Base-by-base conservation (phyloP, 169 alveolate species). In the Pseudocohnilembus persalinus region DNA sequence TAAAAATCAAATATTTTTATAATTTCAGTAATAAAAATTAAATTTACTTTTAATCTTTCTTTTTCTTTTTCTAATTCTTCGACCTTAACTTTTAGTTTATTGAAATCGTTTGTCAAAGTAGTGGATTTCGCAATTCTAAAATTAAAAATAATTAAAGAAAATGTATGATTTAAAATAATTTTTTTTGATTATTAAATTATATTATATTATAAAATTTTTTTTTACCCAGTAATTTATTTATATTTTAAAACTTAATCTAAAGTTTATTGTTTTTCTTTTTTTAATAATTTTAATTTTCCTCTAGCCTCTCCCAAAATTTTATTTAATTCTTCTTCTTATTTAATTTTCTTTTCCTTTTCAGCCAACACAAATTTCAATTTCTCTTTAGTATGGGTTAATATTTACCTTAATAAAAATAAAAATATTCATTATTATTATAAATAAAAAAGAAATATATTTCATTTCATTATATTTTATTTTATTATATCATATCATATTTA, bases 361-460 rank as follows among this genome's bases (percentile, higher is more conserved):
- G 86, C 82, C 75, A 83, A 88, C 35, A 96, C 97, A 91, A 94
- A 95, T 76, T 93, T 91, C 11, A 96, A 92, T 90, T 97, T 96
- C 87, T 96, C 99, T 79, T 97, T 92, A 86, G 97, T 93, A 94
- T 98, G 99, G 73, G 98, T 94, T 74, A 96, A 89, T 27, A 95
- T 96, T 94, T 96, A 97, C 68, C 68, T 49, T 4, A 49, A 11
- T 49, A 11, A 11, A 49, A 49, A 49, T 11, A 20, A 49, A 49
- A 49, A 11, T 49, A 11, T 49, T 49, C 4, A 49, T 11, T 49
- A 11, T 49, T 11, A 49, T 11, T 49, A 11, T 49, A 49, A n/a
- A n/a, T n/a, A n/a, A n/a, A n/a, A n/a, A n/a, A n/a, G n/a, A n/a
- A n/a, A n/a, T n/a, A n/a, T n/a, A n/a, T n/a, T n/a, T n/a, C n/a